Percentiles rank a stretch among this genome's conserved stretches.
Conservation (phyloP, 2,329 filamentous ascomycete species). For the Phialemoniopsis sp. region DNA sequence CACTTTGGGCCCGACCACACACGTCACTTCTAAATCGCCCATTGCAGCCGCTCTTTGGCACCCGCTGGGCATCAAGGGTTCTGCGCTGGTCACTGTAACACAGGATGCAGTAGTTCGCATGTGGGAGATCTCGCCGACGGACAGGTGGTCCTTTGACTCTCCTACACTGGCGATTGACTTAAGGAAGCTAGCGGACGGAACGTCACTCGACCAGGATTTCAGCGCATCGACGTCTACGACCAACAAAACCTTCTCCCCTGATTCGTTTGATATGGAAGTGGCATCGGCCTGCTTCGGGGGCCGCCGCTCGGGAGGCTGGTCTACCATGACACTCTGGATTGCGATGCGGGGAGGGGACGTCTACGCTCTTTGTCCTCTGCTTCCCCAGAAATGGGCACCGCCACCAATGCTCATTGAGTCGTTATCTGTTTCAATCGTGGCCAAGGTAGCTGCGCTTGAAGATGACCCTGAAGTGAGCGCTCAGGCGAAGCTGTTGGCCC, state of each 20-base stretch:
- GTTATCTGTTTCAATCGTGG: slow-evolving; percentile 76
- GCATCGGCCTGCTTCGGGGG: slow-evolving; percentile 78
- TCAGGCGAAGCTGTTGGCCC: slow-evolving; percentile 50
- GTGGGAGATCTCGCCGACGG: slow-evolving; percentile 83
- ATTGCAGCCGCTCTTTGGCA: slow-evolving; percentile 87
- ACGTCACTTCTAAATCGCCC: slow-evolving; percentile 80
- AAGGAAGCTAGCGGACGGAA: slow-evolving; percentile 82
- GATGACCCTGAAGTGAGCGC: slow-evolving; percentile 52
- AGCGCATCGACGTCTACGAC: slow-evolving; percentile 68
- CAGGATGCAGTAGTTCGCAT: slow-evolving; percentile 82
- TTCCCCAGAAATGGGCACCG: slow-evolving; percentile 83
- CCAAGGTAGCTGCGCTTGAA: slow-evolving; percentile 61
- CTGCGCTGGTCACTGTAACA: slow-evolving; percentile 83
- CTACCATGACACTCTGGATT: slow-evolving; percentile 92
- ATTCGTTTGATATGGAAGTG: slow-evolving; percentile 90
- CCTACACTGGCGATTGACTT: slow-evolving; percentile 83
- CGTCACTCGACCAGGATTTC: slow-evolving; percentile 78
- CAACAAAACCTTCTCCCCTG: slow-evolving; percentile 81
- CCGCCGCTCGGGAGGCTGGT: slow-evolving; percentile 75
- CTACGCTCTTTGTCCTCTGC: slow-evolving; percentile 85
- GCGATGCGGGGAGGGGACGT: slow-evolving; percentile 94
- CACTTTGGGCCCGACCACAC: slow-evolving; percentile 87
- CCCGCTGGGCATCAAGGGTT: slow-evolving; percentile 77
- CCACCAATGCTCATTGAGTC: slow-evolving; percentile 75
- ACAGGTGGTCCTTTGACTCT: slow-evolving; percentile 82